Percentiles rank a stretch among this genome's conserved stretches.
Conservation (phyloP, 2,329 filamentous ascomycete genomes). For the Nectriaceae sp. region DNA sequence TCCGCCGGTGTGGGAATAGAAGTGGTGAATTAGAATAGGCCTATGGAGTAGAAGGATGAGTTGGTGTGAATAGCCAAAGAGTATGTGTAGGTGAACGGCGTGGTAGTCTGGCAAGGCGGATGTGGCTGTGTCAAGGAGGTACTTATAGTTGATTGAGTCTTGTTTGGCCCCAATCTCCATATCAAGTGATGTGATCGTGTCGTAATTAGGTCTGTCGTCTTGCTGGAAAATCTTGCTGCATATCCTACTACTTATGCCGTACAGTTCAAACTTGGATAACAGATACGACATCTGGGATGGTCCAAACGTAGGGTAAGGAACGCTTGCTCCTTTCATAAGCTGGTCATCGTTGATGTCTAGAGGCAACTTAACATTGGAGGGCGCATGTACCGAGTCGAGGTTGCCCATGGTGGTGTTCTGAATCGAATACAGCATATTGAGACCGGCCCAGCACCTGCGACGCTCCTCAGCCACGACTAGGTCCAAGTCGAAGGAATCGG, state of each 20-base stretch:
- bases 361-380: constrained; percentile 4
- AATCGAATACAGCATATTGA: constrained; percentile 18
- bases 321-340: neutral
- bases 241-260: constrained; percentile 1
- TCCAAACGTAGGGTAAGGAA: neutral
- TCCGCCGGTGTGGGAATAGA: no score
- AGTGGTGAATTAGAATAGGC: no score
- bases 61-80: constrained; percentile 17
- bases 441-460: constrained; percentile 15
- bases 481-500: constrained; percentile 14
- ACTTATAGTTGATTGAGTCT: constrained; percentile 1
- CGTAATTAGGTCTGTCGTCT: neutral
- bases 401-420: constrained; percentile 16
- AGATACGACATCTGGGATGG: constrained; percentile 9
- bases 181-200: neutral
- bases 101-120: constrained; percentile 2
- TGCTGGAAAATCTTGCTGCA: constrained; percentile 2
- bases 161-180: neutral
- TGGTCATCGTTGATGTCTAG: constrained; percentile 7
- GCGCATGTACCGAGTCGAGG: constrained; percentile 5
- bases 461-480: constrained; percentile 11
- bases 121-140: constrained; percentile 1
- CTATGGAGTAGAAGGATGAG: constrained; percentile 12
- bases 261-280: constrained; percentile 5
- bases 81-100: constrained; percentile 13